A percentile compares a stretch with the other conserved stretches of the same genome.
These are phyloP conservation scores for Hymenoscyphus fructigenus DNA, from an alignment of 2,329 filamentous ascomycete species.

Conservation along the genomic window DNA sequence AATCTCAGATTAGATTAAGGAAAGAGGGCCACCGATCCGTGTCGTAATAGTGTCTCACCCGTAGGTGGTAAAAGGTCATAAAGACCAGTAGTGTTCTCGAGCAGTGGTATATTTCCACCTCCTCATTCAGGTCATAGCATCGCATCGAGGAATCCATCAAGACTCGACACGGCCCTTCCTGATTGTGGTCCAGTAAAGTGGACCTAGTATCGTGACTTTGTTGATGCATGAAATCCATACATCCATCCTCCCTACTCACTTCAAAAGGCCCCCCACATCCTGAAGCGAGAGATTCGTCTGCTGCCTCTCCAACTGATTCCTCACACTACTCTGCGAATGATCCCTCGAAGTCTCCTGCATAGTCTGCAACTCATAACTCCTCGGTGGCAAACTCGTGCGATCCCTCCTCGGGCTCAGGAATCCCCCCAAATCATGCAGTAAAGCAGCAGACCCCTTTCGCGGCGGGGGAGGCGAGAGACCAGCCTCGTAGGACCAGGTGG, in stretches of 20 bases:
- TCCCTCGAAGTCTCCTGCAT: conserved; percentile 26
- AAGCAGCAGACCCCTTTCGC: conserved; percentile 53
- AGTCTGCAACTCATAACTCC: conserved; percentile 32
- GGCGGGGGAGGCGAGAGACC: conserved; percentile 44
- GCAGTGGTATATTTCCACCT: neutral
- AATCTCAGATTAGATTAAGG: neutral
- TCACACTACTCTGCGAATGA: conserved; percentile 17
- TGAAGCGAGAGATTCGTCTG: conserved; percentile 39
- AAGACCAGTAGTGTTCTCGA: neutral
- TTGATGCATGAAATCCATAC: neutral
- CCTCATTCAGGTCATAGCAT: neutral
- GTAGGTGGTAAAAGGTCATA: neutral
- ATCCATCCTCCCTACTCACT: neutral
- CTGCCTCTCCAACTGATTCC: conserved; percentile 24
- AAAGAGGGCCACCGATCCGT: neutral
- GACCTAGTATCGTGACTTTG: neutral
- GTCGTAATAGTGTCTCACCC: neutral
- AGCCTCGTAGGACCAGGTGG: conserved; percentile 25
- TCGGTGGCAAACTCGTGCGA: conserved; percentile 6
- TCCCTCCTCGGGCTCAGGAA: conserved; percentile 45
- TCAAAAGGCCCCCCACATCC: conserved; percentile 45
- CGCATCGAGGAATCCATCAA: neutral
- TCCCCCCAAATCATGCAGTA: conserved; percentile 60
- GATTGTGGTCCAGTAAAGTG: neutral
- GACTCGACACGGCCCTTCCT: neutral